Evolutionary conservation across 1,284 basidiomycete species (phyloP).

Genomic region (Prillingera fragicola): DNA sequence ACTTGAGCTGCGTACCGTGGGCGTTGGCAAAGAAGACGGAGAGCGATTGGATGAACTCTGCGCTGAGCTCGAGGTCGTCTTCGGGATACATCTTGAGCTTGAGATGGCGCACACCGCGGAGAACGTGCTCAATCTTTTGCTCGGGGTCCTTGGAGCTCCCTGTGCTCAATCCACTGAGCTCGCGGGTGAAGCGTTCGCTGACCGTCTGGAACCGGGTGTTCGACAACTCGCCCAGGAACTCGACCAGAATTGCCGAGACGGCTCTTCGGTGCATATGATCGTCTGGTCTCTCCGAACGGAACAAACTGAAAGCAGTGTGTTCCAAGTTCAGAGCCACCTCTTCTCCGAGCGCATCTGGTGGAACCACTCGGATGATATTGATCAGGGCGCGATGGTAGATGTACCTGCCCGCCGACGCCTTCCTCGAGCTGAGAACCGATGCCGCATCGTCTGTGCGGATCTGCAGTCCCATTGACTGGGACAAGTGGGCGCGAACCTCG

Average conservation of each 20-base stretch:
- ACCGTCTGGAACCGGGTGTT: slow-evolving; percentile 79
- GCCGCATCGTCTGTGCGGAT: slow-evolving; percentile 54
- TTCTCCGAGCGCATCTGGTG: slow-evolving; percentile 70
- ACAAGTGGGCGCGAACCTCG: slow-evolving; percentile 37
- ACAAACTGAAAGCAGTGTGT: slow-evolving; percentile 79
- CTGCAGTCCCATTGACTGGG: slow-evolving; percentile 35
- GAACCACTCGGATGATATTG: slow-evolving; percentile 64
- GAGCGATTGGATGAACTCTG: slow-evolving; percentile 80
- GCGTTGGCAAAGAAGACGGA: slow-evolving; percentile 77
- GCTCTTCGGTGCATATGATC: slow-evolving; percentile 61
- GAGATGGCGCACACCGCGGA: slow-evolving; percentile 70
- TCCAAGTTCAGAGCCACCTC: slow-evolving; percentile 71
- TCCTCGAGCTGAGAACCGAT: slow-evolving; percentile 64
- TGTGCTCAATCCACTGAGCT: slow-evolving; percentile 67
- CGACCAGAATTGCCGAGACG: slow-evolving; percentile 73
- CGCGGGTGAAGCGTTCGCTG: slow-evolving; percentile 74
- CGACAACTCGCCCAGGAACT: slow-evolving; percentile 74
- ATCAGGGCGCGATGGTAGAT: slow-evolving; percentile 81
- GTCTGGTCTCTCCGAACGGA: slow-evolving; percentile 63
- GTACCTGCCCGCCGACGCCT: slow-evolving; percentile 70
- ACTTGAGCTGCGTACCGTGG: slow-evolving; percentile 78
- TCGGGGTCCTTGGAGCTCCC: slow-evolving; percentile 72
- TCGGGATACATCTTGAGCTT: slow-evolving; percentile 88
- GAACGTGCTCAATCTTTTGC: slow-evolving; percentile 71
- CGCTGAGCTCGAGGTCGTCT: slow-evolving; percentile 86